Conservation (phyloP, 306 rosid species). For the Cucurbita ficifolia region DNA sequence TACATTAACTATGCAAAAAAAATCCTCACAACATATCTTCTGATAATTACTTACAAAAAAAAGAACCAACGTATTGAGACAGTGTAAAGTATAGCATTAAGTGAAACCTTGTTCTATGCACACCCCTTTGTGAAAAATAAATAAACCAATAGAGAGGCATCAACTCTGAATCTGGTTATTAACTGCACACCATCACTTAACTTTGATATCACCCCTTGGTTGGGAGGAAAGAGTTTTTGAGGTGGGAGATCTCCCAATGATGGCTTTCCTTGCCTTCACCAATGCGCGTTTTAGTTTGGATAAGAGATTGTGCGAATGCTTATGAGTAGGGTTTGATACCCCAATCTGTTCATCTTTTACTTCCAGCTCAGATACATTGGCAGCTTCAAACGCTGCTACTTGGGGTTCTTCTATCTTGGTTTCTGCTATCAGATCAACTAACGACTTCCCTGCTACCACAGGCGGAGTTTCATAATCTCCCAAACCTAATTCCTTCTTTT, state of each 20-base stretch:
- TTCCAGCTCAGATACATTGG: not conserved
- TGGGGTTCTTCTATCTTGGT: constrained; percentile 4
- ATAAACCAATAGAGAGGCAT: no score
- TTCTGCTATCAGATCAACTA: not conserved
- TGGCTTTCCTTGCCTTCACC: constrained; percentile 77
- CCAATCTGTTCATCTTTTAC: not conserved
- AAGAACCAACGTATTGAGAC: no score
- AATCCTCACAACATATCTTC: no score
- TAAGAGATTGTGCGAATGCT: constrained; percentile 55
- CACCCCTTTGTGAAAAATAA: no score
- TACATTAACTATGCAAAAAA: no score
- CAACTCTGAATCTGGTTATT: not conserved
- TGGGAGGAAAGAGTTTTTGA: constrained; percentile 47
- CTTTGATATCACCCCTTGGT: constrained; percentile 25
- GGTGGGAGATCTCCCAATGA: constrained; percentile 64
- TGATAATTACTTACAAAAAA: no score
- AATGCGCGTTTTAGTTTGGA: constrained; percentile 74
- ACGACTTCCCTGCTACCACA: not conserved
- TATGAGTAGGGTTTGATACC: constrained; percentile 36
- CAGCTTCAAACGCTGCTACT: not conserved
- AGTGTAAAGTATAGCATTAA: no score
- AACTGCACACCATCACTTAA: constrained; percentile 1
- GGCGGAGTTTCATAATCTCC: not conserved
- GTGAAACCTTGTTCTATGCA: no score
- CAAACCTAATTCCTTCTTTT: not conserved